A percentile compares a stretch with the other conserved stretches of the same genome.
phyloP scores from a whole-genome alignment of 352 stramenopile species.

The Globisporangium ultimum region DNA sequence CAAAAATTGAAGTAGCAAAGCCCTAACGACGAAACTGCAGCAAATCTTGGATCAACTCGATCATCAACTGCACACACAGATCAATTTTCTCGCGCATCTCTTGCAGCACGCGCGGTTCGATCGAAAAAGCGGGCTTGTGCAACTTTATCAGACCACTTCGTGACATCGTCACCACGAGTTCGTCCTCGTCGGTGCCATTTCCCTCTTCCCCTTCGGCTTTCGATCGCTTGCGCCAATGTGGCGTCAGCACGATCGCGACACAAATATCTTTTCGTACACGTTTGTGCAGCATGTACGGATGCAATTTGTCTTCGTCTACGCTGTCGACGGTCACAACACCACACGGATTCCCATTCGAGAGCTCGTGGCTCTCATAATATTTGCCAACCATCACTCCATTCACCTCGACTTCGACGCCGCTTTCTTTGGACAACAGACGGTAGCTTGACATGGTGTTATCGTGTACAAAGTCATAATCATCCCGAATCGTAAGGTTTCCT shows the following conservation, averaged over 20 bases:
- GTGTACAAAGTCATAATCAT: slow-evolving; percentile 21
- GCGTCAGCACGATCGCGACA: slow-evolving; percentile 28
- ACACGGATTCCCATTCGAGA: slow-evolving; percentile 7
- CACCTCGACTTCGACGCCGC: slow-evolving; percentile 29
- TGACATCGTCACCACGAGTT: slow-evolving; percentile 27
- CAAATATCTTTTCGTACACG: slow-evolving; percentile 32
- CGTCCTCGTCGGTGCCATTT: not conserved
- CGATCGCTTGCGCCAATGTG: slow-evolving; percentile 20
- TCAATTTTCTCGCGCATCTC: slow-evolving; percentile 23
- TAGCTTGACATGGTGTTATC: slow-evolving; percentile 33
- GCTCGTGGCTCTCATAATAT: slow-evolving; percentile 6
- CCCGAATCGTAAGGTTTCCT: slow-evolving; percentile 28
- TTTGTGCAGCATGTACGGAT: slow-evolving; percentile 24
- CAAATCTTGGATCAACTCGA: slow-evolving; percentile 22
- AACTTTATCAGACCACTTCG: slow-evolving; percentile 23
- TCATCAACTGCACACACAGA: slow-evolving; percentile 24
- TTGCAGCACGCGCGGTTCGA: slow-evolving; percentile 11
- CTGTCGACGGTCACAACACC: slow-evolving; percentile 33
- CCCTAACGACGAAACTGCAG: no score
- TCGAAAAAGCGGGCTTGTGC: slow-evolving; percentile 17
- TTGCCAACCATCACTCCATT: slow-evolving; percentile 43
- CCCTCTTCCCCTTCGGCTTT: slow-evolving; percentile 3
- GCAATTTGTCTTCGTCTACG: slow-evolving; percentile 33
- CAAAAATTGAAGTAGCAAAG: no score
- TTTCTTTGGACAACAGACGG: slow-evolving; percentile 32